Percentiles rank a stretch among this genome's conserved stretches.
Conservation (phyloP, 2,329 filamentous ascomycete genomes). For the Epichloe coenophiala region DNA sequence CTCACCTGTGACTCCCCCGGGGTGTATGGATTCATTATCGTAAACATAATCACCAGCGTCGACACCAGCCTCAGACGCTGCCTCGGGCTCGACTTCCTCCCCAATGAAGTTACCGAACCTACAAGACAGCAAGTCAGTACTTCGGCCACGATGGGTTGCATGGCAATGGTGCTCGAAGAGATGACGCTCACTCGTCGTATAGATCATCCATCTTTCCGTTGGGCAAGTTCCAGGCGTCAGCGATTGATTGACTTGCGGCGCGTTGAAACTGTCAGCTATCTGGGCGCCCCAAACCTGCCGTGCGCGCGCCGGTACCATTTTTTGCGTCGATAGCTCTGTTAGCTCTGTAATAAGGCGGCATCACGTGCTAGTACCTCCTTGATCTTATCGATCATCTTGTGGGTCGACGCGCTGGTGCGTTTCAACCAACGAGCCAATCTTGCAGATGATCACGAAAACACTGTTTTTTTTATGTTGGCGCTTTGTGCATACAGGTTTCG, state of each 20-base stretch:
- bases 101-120: conserved; percentile 99
- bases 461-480: too few species aligned
- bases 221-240: conserved; percentile 4
- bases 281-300: background rate
- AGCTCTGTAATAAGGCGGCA: background rate
- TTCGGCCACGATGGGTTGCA: background rate
- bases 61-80: conserved; percentile 66
- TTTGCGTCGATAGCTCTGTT: conserved; percentile 5
- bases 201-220: conserved; percentile 68
- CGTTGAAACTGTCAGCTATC: conserved; percentile 1
- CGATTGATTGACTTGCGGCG: conserved; percentile 11
- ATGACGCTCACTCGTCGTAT: conserved; percentile 67
- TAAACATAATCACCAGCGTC: conserved; percentile 70
- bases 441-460: too few species aligned
- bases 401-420: background rate
- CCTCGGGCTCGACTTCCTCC: conserved; percentile 73
- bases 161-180: background rate
- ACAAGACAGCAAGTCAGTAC: conserved; percentile 3
- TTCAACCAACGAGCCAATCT: too few species aligned
- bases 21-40: conserved; percentile 58
- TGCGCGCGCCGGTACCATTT: conserved; percentile 6
- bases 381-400: background rate
- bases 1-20: conserved; percentile 51
- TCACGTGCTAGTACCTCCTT: conserved; percentile 6
- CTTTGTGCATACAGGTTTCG: too few species aligned